These are phyloP conservation scores for Globisporangium middletonii DNA, from an alignment of 352 stramenopile genomes.

Conservation along the genomic window DNA sequence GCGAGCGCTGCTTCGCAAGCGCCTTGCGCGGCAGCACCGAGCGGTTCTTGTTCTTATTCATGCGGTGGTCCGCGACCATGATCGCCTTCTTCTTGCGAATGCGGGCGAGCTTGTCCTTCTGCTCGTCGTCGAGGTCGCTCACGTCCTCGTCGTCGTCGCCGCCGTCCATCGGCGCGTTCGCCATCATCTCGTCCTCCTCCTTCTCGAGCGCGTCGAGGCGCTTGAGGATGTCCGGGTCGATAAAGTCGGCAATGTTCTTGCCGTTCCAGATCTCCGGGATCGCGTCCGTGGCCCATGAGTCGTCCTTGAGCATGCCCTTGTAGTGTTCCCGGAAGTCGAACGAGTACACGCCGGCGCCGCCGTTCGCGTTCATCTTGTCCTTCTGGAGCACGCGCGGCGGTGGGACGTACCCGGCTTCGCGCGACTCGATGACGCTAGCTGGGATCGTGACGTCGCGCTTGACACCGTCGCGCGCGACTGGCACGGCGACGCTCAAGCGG, in stretches of 20 bases:
- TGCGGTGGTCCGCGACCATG: slow-evolving; percentile 77
- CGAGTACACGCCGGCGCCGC: slow-evolving; percentile 96
- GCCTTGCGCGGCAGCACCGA: slow-evolving; percentile 86
- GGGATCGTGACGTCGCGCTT: slow-evolving; percentile 92
- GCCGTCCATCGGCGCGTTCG: slow-evolving; percentile 87
- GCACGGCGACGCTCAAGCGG: slow-evolving; percentile 93
- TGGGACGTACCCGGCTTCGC: slow-evolving; percentile 40
- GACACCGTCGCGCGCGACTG: slow-evolving; percentile 90
- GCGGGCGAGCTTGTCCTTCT: slow-evolving; percentile 86
- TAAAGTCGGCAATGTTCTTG: slow-evolving; percentile 99
- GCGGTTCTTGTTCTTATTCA: slow-evolving; percentile 96
- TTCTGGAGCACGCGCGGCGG: slow-evolving; percentile 60
- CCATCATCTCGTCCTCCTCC: slow-evolving; percentile 95
- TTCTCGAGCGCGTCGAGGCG: slow-evolving; percentile 94
- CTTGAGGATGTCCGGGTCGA: slow-evolving; percentile 97
- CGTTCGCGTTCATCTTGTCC: slow-evolving; percentile 92
- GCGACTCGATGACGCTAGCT: slow-evolving; percentile 85
- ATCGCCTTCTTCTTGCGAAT: slow-evolving; percentile 85
- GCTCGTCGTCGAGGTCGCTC: slow-evolving; percentile 94
- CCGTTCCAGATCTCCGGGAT: slow-evolving; percentile 99
- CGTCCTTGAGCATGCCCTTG: slow-evolving; percentile 91
- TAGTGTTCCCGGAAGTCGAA: slow-evolving; percentile 98
- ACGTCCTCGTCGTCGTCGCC: slow-evolving; percentile 77
- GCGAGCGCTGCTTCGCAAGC: slow-evolving; percentile 63
- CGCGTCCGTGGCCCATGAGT: slow-evolving; percentile 95